Conservation (phyloP, 2,329 filamentous ascomycete genomes). For the Aspergillus hiratsukae region DNA sequence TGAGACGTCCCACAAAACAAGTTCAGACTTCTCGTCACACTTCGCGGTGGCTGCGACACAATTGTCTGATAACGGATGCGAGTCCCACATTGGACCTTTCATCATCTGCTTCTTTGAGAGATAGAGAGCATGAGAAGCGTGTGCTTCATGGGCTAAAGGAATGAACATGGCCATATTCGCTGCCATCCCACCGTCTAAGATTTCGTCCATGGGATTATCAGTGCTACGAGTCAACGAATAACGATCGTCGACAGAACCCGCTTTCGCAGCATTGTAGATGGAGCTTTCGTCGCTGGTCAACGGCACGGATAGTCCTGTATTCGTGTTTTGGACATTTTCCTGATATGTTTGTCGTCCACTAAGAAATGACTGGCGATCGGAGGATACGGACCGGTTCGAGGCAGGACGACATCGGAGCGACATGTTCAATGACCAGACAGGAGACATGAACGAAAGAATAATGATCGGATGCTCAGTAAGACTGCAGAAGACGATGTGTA, state of each 20-base stretch:
- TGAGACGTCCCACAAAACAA: background rate
- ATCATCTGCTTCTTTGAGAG: background rate
- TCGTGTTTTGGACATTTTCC: background rate
- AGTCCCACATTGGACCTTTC: constrained; percentile 18
- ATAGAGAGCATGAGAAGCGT: background rate
- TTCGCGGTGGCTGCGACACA: background rate
- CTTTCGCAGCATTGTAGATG: constrained; percentile 35
- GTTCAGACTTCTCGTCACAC: background rate
- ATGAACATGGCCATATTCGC: constrained; percentile 28
- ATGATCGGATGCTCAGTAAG: background rate
- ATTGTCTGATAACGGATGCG: constrained; percentile 5
- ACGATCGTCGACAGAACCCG: constrained; percentile 25
- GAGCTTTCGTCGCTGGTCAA: constrained; percentile 32
- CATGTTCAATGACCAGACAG: background rate
- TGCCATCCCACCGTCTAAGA: constrained; percentile 20
- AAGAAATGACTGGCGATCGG: background rate
- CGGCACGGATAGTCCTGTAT: constrained; percentile 20
- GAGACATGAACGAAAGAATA: background rate
- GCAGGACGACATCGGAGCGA: background rate
- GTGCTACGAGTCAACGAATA: constrained; percentile 5
- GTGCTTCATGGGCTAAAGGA: constrained; percentile 11
- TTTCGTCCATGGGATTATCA: constrained; percentile 7
- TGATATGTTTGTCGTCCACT: background rate
- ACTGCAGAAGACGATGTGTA: background rate
- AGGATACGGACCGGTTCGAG: background rate